Evolutionary conservation across 1,284 basidiomycete species (phyloP).

Genomic region (Sporisorium sorghi): DNA sequence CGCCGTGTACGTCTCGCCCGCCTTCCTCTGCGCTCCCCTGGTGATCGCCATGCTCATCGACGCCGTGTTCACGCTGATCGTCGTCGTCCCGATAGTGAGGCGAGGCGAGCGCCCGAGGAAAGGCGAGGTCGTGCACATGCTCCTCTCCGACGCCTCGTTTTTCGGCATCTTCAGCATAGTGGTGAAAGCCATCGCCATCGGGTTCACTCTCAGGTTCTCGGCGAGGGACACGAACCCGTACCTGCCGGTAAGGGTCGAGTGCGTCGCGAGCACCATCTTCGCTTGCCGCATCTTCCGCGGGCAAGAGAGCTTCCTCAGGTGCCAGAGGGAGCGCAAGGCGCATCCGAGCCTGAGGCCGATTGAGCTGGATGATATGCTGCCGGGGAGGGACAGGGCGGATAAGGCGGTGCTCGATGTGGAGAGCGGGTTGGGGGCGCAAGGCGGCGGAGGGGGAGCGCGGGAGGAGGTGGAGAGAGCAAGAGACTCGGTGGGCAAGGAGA

Average conservation of each 20-base stretch:
- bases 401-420: slow-evolving; percentile 1
- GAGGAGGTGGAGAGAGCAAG: background rate
- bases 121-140: slow-evolving; percentile 29
- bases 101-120: background rate
- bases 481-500: background rate
- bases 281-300: slow-evolving; percentile 38
- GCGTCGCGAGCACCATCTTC: slow-evolving; percentile 28
- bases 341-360: slow-evolving; percentile 14
- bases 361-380: slow-evolving; percentile 1
- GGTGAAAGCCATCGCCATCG: slow-evolving; percentile 21
- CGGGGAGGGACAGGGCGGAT: no score
- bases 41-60: slow-evolving; percentile 25
- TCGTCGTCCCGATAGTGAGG: slow-evolving; percentile 22
- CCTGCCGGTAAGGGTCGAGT: slow-evolving; percentile 23
- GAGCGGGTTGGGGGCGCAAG: background rate
- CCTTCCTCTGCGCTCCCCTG: slow-evolving; percentile 18
- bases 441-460: background rate
- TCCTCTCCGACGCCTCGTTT: slow-evolving; percentile 28
- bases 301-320: slow-evolving; percentile 24
- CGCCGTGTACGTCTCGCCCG: slow-evolving; percentile 9
- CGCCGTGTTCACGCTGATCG: slow-evolving; percentile 19
- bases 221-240: slow-evolving; percentile 12
- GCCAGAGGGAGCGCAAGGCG: slow-evolving; percentile 13
- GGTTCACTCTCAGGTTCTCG: background rate
- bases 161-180: slow-evolving; percentile 27